Conservation (phyloP, 129 eudicot species). For the Deinandra increscens region DNA sequence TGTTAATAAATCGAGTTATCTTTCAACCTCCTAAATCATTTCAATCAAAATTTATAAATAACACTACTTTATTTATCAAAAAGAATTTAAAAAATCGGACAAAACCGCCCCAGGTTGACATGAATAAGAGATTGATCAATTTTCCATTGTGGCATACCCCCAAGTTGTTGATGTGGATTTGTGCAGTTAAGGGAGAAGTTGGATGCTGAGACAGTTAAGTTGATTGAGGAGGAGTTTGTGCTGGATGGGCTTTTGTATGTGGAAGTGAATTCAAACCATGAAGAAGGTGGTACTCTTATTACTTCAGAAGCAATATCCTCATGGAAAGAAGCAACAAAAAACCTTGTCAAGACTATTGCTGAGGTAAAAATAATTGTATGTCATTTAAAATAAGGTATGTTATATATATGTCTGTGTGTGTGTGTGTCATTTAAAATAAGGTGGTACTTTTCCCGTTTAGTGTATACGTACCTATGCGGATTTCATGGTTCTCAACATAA, state of each 20-base stretch:
- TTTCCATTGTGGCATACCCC: neutral
- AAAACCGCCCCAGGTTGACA: neutral
- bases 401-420: too few species aligned
- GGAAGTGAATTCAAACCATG: constrained; percentile 54
- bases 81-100: neutral
- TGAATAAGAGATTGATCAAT: neutral
- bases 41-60: neutral
- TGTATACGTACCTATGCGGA: too few species aligned
- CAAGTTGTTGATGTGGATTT: constrained; percentile 14
- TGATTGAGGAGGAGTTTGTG: constrained; percentile 59
- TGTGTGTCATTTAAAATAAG: too few species aligned
- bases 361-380: constrained; percentile 42
- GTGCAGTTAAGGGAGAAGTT: constrained; percentile 63
- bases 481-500: neutral
- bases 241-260: constrained; percentile 61
- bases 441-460: too few species aligned
- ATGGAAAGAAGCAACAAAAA: constrained; percentile 49
- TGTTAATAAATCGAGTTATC: neutral
- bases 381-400: neutral
- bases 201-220: constrained; percentile 51
- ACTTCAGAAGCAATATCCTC: constrained; percentile 52
- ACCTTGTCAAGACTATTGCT: constrained; percentile 43
- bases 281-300: constrained; percentile 33
- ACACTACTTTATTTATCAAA: neutral
- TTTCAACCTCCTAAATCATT: neutral